Conservation (phyloP, 2,329 filamentous ascomycete genomes). For the Xylariaceae sp. region DNA sequence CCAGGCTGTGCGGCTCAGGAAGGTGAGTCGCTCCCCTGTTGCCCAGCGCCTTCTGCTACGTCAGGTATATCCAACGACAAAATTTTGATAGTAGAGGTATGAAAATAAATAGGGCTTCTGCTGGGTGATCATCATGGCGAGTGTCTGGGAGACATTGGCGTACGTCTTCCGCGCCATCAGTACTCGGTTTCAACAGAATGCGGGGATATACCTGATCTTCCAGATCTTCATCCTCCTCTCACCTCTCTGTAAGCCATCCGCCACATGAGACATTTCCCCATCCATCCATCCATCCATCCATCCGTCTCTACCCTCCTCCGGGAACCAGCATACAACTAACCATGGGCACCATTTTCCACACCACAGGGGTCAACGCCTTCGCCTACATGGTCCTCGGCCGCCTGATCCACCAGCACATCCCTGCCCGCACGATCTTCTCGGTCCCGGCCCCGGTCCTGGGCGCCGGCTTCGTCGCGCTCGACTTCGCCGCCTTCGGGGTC, state of each 20-base stretch:
- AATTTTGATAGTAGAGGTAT: too few species aligned
- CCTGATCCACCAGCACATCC: slow-evolving; percentile 40
- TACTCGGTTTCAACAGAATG: slow-evolving; percentile 23
- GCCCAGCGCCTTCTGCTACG: too few species aligned
- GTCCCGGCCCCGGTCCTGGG: slow-evolving; percentile 34
- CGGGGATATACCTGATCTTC: slow-evolving; percentile 18
- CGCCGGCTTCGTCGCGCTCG: slow-evolving; percentile 35
- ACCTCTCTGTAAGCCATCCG: slow-evolving; percentile 22
- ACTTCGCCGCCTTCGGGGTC: slow-evolving; percentile 32
- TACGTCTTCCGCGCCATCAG: slow-evolving; percentile 25
- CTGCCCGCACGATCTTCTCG: slow-evolving; percentile 30
- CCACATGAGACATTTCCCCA: too few species aligned
- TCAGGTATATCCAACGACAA: too few species aligned
- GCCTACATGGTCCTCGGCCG: slow-evolving; percentile 42
- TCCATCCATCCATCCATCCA: too few species aligned
- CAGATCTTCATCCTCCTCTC: slow-evolving; percentile 27
- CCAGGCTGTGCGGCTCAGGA: slow-evolving; percentile 12
- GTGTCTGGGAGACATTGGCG: slow-evolving; percentile 26
- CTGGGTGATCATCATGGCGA: slow-evolving; percentile 34
- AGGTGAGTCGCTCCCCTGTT: too few species aligned
- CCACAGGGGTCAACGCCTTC: slow-evolving; percentile 43
- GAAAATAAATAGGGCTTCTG: slow-evolving; percentile 22
- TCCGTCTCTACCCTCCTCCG: too few species aligned
- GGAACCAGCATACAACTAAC: too few species aligned
- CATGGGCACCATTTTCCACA: too few species aligned